Evolutionary conservation across 768 basidiomycete species (phyloP).

Genomic region (Russula foetens): DNA sequence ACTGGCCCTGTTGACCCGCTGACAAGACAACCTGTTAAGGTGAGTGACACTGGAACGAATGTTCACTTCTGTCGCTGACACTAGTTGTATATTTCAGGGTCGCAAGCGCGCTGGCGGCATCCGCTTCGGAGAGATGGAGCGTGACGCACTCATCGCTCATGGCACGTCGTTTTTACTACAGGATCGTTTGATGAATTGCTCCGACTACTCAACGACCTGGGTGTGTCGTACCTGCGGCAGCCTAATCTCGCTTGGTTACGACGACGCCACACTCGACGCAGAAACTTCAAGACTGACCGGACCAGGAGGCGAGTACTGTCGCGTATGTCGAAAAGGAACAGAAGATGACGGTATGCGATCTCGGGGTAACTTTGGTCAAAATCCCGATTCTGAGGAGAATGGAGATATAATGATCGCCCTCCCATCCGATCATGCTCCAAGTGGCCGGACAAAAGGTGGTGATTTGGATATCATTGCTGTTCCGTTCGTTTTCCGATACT

Average conservation of each 20-base stretch:
- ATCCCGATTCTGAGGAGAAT: constrained; percentile 27
- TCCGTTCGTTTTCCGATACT: constrained; percentile 90
- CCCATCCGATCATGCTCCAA: constrained; percentile 58
- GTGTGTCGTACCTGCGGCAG: constrained; percentile 96
- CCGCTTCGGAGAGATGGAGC: constrained; percentile 99
- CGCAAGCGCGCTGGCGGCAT: constrained; percentile 98
- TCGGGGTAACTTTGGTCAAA: constrained; percentile 47
- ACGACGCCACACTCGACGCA: constrained; percentile 73
- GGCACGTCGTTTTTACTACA: constrained; percentile 98
- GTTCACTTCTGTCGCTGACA: neutral
- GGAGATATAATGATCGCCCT: constrained; percentile 59
- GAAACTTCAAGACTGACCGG: constrained; percentile 51
- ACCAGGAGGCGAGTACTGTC: constrained; percentile 88
- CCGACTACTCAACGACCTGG: constrained; percentile 99
- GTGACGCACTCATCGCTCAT: constrained; percentile 96
- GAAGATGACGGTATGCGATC: constrained; percentile 56
- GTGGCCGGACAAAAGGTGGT: constrained; percentile 52
- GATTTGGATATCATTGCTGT: constrained; percentile 93
- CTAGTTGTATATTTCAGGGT: constrained; percentile 39
- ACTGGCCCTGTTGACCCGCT: constrained; percentile 95
- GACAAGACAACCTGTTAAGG: constrained; percentile 95
- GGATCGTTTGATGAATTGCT: constrained; percentile 99
- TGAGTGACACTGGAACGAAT: constrained; percentile 2
- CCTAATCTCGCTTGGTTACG: constrained; percentile 92
- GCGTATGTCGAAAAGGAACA: constrained; percentile 75